Conservation (phyloP, 768 basidiomycete genomes). For the Mycena indigotica region DNA sequence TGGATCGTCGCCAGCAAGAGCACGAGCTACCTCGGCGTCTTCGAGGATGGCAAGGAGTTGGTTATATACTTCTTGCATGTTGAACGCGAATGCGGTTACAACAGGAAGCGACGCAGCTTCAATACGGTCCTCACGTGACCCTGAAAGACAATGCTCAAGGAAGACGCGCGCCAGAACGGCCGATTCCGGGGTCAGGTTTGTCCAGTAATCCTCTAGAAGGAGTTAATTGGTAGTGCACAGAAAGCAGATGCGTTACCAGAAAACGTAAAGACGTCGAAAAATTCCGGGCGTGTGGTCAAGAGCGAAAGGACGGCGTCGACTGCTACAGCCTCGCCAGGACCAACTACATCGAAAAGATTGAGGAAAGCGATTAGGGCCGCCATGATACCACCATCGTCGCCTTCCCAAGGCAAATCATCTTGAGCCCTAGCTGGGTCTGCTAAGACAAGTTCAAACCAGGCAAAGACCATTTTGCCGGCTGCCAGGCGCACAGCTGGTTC, state of each 20-base stretch:
- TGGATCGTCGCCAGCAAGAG: slow-evolving; percentile 35
- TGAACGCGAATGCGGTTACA: slow-evolving; percentile 88
- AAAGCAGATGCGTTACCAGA: too few relatives aligned
- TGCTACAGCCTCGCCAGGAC: slow-evolving; percentile 68
- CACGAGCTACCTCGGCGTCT: slow-evolving; percentile 40
- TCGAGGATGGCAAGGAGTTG: slow-evolving; percentile 44
- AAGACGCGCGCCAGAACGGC: slow-evolving; percentile 84
- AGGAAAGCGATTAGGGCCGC: slow-evolving; percentile 48
- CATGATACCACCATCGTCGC: slow-evolving; percentile 52
- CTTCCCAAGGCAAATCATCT: slow-evolving; percentile 35
- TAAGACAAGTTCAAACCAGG: slow-evolving; percentile 76
- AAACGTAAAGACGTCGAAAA: slow-evolving; percentile 74
- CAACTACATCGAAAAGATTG: slow-evolving; percentile 61
- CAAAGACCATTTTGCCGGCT: slow-evolving; percentile 72
- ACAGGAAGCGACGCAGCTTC: slow-evolving; percentile 78
- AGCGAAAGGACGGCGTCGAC: slow-evolving; percentile 81
- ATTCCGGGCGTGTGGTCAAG: slow-evolving; percentile 70
- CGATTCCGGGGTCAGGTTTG: slow-evolving; percentile 71
- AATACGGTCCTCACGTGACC: slow-evolving; percentile 62
- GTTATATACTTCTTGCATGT: slow-evolving; percentile 81
- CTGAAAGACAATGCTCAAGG: slow-evolving; percentile 74
- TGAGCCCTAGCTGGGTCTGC: slow-evolving; percentile 37
- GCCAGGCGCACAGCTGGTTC: slow-evolving; percentile 83
- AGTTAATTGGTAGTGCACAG: too few relatives aligned
- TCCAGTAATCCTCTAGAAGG: slow-evolving; percentile 87